These are phyloP conservation scores for Voacanga thouarsii DNA, from an alignment of 257 asterid species.

Conservation along the genomic window DNA sequence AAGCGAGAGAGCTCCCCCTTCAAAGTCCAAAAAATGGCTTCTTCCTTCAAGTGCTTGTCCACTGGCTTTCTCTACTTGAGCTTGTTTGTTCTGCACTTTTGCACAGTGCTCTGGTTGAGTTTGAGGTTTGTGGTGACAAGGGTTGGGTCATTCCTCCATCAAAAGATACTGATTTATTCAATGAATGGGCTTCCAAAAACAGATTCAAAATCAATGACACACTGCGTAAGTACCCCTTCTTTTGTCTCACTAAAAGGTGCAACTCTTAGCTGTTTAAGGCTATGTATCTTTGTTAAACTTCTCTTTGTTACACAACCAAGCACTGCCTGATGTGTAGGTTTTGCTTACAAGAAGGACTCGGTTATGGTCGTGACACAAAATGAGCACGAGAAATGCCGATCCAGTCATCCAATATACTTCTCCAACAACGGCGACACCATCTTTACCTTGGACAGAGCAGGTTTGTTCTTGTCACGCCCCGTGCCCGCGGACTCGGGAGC, in stretches of 20 bases:
- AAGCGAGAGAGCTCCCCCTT: slow-evolving; percentile 17
- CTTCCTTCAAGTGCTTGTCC: slow-evolving; percentile 13
- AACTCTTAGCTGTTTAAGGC: not conserved
- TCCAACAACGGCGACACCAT: slow-evolving; percentile 54
- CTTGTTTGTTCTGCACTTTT: slow-evolving; percentile 16
- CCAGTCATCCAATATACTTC: slow-evolving; percentile 56
- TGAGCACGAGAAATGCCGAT: slow-evolving; percentile 64
- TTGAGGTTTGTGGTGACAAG: slow-evolving; percentile 54
- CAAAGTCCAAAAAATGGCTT: slow-evolving; percentile 23
- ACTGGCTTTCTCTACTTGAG: not conserved
- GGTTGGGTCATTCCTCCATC: slow-evolving; percentile 64
- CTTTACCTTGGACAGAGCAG: slow-evolving; percentile 42
- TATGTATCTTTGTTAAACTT: too few species aligned
- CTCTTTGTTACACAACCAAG: too few species aligned
- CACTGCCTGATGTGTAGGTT: slow-evolving; percentile 27
- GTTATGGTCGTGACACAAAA: slow-evolving; percentile 55
- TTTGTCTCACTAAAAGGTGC: not conserved
- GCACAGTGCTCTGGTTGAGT: slow-evolving; percentile 35
- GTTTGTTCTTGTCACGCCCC: too few species aligned
- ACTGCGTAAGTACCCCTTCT: slow-evolving; percentile 45
- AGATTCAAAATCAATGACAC: slow-evolving; percentile 71
- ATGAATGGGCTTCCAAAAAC: slow-evolving; percentile 76
- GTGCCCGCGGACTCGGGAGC: too few species aligned
- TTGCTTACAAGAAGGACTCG: slow-evolving; percentile 57
- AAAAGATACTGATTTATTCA: slow-evolving; percentile 39